Base-by-base conservation (phyloP, 306 rosid species). In the Medicago ruthenica region DNA sequence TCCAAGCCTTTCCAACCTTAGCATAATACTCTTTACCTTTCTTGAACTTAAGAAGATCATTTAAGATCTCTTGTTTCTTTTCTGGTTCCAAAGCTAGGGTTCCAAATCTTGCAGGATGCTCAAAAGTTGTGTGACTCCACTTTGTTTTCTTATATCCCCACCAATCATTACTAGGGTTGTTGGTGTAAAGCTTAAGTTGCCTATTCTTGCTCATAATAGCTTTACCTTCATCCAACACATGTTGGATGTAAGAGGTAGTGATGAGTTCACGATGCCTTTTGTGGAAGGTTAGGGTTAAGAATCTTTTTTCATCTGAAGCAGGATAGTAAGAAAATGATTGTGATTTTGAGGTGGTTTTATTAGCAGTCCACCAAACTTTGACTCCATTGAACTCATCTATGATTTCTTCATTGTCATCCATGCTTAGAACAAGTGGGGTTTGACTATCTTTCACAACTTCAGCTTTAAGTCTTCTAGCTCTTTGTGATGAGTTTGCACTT, bases 331-430 rank as follows among this genome's bases (percentile, higher is more conserved):
- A n/a, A n/a, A n/a, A n/a, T n/a, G n/a, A n/a, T n/a, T n/a, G n/a
- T n/a, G n/a, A n/a, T n/a, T n/a, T n/a, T n/a, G n/a, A n/a, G n/a
- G n/a, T n/a, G n/a, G n/a, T n/a, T n/a, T n/a, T n/a, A n/a, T n/a
- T n/a, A n/a, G 63, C 34, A 21, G 15, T 0, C 96, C 96, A 90
- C 89, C 89, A 83, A 0, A 86, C 17, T 27, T 82, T 63, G 0
- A 82, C 65, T 0, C 89, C 89, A 11, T 83, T 0, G 34, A 58
- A 90, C 24, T 83, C 84, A 1, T 88, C 87, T 0, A 67, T 76
- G 47, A 91, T 86, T 17, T 86, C 92, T 69, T 89, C 85, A 9
- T 76, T 80, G 41, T 89, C 90, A 0, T 75, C 95, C 87, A 87
- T 64, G 41, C 47, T 75, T 0, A 89, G 88, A 0, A 84, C 76